Conservation (phyloP, 116 monocot genomes). For the Cymodocea nodosa region DNA sequence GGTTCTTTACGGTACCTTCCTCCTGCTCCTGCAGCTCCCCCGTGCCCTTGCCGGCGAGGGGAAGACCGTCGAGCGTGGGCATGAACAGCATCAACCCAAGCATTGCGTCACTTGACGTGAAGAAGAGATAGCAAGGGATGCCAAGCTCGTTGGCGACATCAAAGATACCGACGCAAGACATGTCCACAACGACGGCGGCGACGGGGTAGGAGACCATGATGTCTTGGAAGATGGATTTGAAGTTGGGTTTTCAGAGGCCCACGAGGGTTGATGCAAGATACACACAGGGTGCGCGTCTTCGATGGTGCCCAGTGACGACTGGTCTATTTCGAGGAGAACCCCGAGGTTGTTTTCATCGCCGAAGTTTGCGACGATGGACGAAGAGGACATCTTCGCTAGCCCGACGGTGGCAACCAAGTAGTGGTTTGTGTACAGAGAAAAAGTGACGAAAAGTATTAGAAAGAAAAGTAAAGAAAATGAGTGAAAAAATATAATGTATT, state of each 20-base stretch:
- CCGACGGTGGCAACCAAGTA: too few species aligned
- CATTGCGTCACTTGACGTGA: slow-evolving; percentile 15
- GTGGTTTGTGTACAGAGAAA: too few species aligned
- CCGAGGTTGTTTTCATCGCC: too few species aligned
- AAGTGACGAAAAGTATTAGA: too few species aligned
- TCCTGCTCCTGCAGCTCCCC: slow-evolving; percentile 1
- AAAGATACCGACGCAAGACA: slow-evolving; percentile 20
- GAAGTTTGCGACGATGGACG: too few species aligned
- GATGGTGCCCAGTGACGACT: too few species aligned
- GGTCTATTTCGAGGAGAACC: too few species aligned
- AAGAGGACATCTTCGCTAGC: too few species aligned
- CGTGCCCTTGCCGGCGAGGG: background rate
- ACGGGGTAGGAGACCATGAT: background rate
- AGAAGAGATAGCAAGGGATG: slow-evolving; percentile 33
- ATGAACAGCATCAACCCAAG: slow-evolving; percentile 20
- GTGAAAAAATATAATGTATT: too few species aligned
- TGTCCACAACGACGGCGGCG: slow-evolving; percentile 24
- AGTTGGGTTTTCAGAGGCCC: background rate
- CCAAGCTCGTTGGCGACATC: slow-evolving; percentile 37
- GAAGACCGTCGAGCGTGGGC: slow-evolving; percentile 9
- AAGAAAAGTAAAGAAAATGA: too few species aligned
- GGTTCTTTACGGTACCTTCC: background rate
- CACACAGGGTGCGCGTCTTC: too few species aligned
- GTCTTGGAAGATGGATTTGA: background rate
- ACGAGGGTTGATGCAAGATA: slow-evolving; percentile 4